Percentiles rank a stretch among this genome's conserved stretches.
Evolutionary conservation across 306 rosid genomes (phyloP).

Genomic region (Prunus persica): Prunus_persica_NCBIv2 NC_034015.1:18137001-18137500

Average conservation of each 20-base stretch:
- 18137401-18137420: constrained; percentile 90
- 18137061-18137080: constrained; percentile 1
- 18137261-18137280: background rate
- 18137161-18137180: background rate
- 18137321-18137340: constrained; percentile 66
- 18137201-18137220: background rate
- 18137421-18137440: constrained; percentile 75
- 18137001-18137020: background rate
- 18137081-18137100: constrained; percentile 11
- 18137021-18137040: background rate
- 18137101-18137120: background rate
- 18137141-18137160: background rate
- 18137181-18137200: background rate
- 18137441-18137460: constrained; percentile 80
- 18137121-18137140: background rate
- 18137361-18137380: constrained; percentile 75
- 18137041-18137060: background rate
- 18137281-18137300: background rate
- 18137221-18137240: background rate
- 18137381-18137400: constrained; percentile 79
- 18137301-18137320: background rate
- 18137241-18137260: constrained; percentile 9
- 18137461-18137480: constrained; percentile 83
- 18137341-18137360: constrained; percentile 56
- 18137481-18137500: constrained; percentile 88